Conservation (phyloP, 305 asterid species). For the Petunia hybrid region DNA sequence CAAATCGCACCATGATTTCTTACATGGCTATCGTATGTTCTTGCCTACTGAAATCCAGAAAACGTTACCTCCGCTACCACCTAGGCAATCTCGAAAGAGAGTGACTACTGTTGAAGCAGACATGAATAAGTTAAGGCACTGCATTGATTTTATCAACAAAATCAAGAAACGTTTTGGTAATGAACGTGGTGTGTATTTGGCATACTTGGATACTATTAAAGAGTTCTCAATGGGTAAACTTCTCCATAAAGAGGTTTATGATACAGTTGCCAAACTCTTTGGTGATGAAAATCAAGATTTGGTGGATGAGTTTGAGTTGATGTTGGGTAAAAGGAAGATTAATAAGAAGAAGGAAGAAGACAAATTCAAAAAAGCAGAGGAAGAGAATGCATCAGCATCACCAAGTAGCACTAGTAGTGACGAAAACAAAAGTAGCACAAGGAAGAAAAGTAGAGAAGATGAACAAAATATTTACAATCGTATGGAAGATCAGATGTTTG, state of each 20-base stretch:
- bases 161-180: background rate
- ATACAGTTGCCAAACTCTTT: background rate
- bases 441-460: background rate
- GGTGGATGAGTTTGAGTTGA: background rate
- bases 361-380: too few relatives aligned
- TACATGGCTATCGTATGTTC: background rate
- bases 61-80: too few relatives aligned
- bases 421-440: background rate
- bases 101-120: background rate
- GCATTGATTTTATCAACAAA: background rate
- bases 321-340: background rate
- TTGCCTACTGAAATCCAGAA: background rate
- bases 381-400: background rate
- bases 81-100: background rate
- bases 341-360: background rate
- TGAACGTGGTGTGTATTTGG: background rate
- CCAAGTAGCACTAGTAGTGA: background rate
- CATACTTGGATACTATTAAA: background rate
- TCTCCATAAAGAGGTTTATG: background rate
- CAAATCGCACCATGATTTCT: background rate
- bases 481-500: conserved; percentile 22
- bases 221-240: background rate
- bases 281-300: conserved; percentile 11
- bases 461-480: too few relatives aligned
- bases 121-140: background rate